Evolutionary conservation across 345 rosid genomes (phyloP).

Genomic region (Bruguiera gymnorhiza): DNA sequence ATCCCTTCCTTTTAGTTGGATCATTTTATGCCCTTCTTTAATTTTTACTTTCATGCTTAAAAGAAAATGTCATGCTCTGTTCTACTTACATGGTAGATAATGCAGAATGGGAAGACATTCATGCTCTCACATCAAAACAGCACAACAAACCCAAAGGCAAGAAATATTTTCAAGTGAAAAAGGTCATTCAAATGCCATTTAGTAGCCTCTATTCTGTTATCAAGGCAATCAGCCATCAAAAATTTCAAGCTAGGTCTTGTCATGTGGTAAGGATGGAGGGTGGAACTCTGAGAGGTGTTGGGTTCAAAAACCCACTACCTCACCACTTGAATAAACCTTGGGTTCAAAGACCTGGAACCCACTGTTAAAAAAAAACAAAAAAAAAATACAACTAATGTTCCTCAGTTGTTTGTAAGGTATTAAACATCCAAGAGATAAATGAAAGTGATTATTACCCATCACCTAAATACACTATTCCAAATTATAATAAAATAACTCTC

Average conservation of each 20-base stretch:
- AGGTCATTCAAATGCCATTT: conserved; percentile 3
- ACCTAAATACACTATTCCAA: background rate
- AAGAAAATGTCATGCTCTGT: background rate
- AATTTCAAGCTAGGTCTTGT: no score
- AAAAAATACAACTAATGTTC: background rate
- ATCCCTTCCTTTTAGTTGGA: background rate
- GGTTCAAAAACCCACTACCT: no score
- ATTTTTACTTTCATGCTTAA: background rate
- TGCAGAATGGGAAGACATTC: background rate
- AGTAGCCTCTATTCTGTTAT: background rate
- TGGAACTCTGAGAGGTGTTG: no score
- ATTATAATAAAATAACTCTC: no score
- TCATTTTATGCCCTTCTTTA: background rate
- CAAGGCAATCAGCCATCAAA: no score
- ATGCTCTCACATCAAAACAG: conserved; percentile 5
- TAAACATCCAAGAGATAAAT: no score
- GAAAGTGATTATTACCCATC: background rate
- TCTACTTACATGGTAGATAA: background rate
- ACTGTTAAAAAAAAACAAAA: no score
- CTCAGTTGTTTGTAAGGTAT: background rate
- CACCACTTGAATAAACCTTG: no score
- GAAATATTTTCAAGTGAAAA: background rate
- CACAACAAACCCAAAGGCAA: conserved; percentile 2
- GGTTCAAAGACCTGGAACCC: no score
- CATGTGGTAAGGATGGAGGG: no score